phyloP scores from a whole-genome alignment of 2,329 filamentous ascomycete species.

The Aspergillus ibericus region DNA sequence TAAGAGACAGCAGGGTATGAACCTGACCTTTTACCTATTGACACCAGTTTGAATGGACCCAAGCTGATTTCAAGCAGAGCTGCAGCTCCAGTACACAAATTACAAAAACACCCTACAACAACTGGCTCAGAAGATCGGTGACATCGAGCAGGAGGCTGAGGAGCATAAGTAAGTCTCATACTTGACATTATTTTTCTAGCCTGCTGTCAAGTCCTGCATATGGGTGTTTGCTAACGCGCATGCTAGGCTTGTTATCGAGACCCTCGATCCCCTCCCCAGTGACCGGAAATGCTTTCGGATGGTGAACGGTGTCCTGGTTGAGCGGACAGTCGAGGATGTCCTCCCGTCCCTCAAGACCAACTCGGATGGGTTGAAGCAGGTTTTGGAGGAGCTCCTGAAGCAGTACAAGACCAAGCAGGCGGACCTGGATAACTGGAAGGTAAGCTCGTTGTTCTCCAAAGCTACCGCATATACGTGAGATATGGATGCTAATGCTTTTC shows the following conservation, averaged over 20 bases:
- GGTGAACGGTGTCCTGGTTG: conserved; percentile 94
- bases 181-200: neutral
- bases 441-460: conserved; percentile 46
- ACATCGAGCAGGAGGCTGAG: conserved; percentile 95
- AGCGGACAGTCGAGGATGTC: conserved; percentile 90
- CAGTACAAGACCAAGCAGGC: conserved; percentile 94
- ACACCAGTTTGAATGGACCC: too few species aligned
- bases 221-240: conserved; percentile 6
- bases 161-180: conserved; percentile 81
- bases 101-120: conserved; percentile 77
- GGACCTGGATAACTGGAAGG: conserved; percentile 98
- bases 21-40: neutral
- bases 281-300: conserved; percentile 98
- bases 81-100: conserved; percentile 52
- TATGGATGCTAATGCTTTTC: conserved; percentile 7
- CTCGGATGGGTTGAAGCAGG: conserved; percentile 88
- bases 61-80: conserved; percentile 38
- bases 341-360: conserved; percentile 90
- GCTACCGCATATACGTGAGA: too few species aligned
- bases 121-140: conserved; percentile 92
- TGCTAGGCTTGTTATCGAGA: conserved; percentile 85
- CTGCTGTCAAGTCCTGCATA: neutral
- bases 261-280: conserved; percentile 74
- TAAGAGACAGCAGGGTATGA: conserved; percentile 50
- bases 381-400: conserved; percentile 90